Evolutionary conservation across 2,329 filamentous ascomycete genomes (phyloP).

Genomic region (Calonectria pteridis): DNA sequence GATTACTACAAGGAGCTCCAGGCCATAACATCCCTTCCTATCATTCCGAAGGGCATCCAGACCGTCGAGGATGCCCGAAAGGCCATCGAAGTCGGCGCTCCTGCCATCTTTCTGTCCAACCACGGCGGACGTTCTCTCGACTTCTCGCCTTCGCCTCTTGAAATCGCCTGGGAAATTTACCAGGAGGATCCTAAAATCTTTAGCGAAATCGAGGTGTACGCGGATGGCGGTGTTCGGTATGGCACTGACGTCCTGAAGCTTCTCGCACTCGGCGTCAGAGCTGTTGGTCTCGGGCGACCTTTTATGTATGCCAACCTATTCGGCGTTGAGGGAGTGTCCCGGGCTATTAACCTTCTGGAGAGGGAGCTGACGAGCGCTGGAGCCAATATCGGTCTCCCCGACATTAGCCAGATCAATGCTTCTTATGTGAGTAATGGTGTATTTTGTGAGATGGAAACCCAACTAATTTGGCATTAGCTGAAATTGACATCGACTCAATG

Average conservation of each 20-base stretch:
- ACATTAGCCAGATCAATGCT: slow-evolving; percentile 51
- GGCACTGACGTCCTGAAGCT: slow-evolving; percentile 58
- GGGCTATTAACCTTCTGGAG: slow-evolving; percentile 59
- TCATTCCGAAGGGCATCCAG: slow-evolving; percentile 56
- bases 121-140: slow-evolving; percentile 59
- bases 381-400: slow-evolving; percentile 55
- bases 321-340: slow-evolving; percentile 61
- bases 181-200: slow-evolving; percentile 53
- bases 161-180: slow-evolving; percentile 55
- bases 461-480: background rate
- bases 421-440: slow-evolving; percentile 31
- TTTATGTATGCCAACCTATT: slow-evolving; percentile 67
- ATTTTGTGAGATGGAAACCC: background rate
- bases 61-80: slow-evolving; percentile 51
- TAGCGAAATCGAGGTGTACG: slow-evolving; percentile 53
- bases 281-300: slow-evolving; percentile 61
- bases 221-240: slow-evolving; percentile 58
- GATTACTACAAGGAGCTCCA: slow-evolving; percentile 52
- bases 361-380: slow-evolving; percentile 61
- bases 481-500: slow-evolving; percentile 1
- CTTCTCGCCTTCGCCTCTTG: slow-evolving; percentile 52
- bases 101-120: slow-evolving; percentile 57
- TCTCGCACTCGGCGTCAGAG: slow-evolving; percentile 57
- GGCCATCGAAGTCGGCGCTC: slow-evolving; percentile 48
- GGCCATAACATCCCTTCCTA: slow-evolving; percentile 52